Evolutionary conservation across 768 basidiomycete genomes (phyloP), one percentile per base, ranked within the genome.

Genomic region (Guyanaporus albipodus): DNA sequence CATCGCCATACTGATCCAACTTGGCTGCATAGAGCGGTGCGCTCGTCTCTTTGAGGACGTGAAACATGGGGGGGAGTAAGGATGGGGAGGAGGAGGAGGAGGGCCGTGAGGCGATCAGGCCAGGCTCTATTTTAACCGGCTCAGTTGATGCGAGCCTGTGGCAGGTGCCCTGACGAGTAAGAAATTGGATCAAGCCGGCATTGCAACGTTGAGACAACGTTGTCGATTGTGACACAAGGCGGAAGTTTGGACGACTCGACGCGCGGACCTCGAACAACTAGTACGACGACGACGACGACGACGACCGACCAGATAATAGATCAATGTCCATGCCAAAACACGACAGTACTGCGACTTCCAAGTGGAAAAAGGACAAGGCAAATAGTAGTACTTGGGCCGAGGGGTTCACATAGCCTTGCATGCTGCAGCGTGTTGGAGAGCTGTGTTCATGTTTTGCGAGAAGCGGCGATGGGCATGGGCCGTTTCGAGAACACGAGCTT

Each of bases 401-500:
- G 49, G 59, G 53, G 31, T n/a, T 33, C 48, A 43, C 50, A n/a
- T n/a, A 27, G 29, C 46, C 33, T 18, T 36, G 29, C 28, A 15
- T 26, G 38, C 40, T n/a, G n/a, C 50, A 49, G 51, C 58, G 42
- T 56, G 57, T 56, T 41, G 34, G 17, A n/a, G n/a, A n/a, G n/a
- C n/a, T n/a, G n/a, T n/a, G 10, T 2, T 38, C 22, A 60, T 42
- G 32, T 32, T 48, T 43, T 56, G 28, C 52, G 49, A 41, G 60
- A 59, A 42, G 54, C 52, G 38, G 75, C 70, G 33, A 89, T 73
- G 1, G 87, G 89, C 76, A 87, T 88, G 0, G 87, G 91, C 34
- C 90, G 71, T 60, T 87, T 91, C 31, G 85, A 76, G 60, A 93
- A 93, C 12, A 89, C 74, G 23, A 93, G 80, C 61, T 93, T 93